Percentiles rank a stretch among this genome's conserved stretches.
These are phyloP conservation scores for Cronartium quercuum DNA, from an alignment of 1,284 basidiomycete genomes.

Conservation along the genomic window DNA sequence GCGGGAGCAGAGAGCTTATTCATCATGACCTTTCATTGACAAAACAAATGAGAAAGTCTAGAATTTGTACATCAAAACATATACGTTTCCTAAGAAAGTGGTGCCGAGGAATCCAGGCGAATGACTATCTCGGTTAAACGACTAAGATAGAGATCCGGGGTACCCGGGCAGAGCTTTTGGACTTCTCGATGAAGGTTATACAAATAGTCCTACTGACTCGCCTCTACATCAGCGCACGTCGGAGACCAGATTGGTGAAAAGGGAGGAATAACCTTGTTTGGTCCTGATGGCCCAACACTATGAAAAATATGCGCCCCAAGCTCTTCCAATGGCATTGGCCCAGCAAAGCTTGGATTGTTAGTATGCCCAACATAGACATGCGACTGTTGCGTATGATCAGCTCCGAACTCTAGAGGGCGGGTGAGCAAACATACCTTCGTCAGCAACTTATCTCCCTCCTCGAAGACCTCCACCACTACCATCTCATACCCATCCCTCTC, in stretches of 20 bases:
- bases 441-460: neutral
- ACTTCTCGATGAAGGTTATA: constrained; percentile 21
- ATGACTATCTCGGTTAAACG: constrained; percentile 12
- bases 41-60: too few relatives aligned
- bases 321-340: constrained; percentile 1
- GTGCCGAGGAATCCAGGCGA: neutral
- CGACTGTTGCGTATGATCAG: neutral
- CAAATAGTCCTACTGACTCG: constrained; percentile 38
- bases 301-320: constrained; percentile 1
- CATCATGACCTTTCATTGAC: too few relatives aligned
- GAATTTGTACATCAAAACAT: too few relatives aligned
- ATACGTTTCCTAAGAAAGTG: too few relatives aligned
- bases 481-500: constrained; percentile 37
- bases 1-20: too few relatives aligned
- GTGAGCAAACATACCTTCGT: neutral
- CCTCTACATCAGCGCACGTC: too few relatives aligned
- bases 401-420: neutral
- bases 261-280: constrained; percentile 18
- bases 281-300: constrained; percentile 23
- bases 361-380: constrained; percentile 29
- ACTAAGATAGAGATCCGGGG: constrained; percentile 22
- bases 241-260: neutral
- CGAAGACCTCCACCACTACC: constrained; percentile 15
- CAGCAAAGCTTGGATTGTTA: constrained; percentile 27
- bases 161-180: constrained; percentile 5